Conservation (phyloP, 257 asterid species). For the Mitragyna speciosa region DNA sequence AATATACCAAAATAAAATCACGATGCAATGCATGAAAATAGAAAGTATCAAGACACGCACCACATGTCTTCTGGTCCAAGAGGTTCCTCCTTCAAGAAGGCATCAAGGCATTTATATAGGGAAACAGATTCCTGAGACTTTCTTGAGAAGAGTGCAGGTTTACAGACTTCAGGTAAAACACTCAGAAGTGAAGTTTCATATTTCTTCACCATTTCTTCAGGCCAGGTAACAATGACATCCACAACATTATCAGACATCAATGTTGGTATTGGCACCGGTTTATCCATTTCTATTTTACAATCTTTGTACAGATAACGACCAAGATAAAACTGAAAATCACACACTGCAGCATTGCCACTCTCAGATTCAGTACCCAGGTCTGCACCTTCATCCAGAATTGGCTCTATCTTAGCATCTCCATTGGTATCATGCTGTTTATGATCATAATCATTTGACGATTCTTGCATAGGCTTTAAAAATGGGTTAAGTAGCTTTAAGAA, state of each 20-base stretch:
- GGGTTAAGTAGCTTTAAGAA: slow-evolving; percentile 56
- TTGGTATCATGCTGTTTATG: slow-evolving; percentile 21
- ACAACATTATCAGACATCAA: slow-evolving; percentile 4
- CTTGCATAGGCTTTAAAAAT: slow-evolving; percentile 38
- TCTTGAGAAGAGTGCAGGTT: slow-evolving; percentile 22
- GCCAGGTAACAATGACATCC: slow-evolving; percentile 55
- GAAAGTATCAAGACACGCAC: slow-evolving; percentile 30
- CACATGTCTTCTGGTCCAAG: slow-evolving; percentile 83
- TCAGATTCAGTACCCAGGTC: slow-evolving; percentile 17
- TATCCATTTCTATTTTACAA: slow-evolving; percentile 46
- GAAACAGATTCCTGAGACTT: slow-evolving; percentile 47
- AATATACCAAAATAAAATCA: neutral
- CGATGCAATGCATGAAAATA: neutral
- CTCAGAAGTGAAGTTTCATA: slow-evolving; percentile 43
- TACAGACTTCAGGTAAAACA: slow-evolving; percentile 47
- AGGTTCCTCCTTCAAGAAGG: slow-evolving; percentile 74
- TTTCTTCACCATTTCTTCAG: slow-evolving; percentile 42
- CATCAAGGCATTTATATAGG: slow-evolving; percentile 58
- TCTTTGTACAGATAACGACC: neutral
- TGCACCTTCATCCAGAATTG: slow-evolving; percentile 27
- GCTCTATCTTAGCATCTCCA: slow-evolving; percentile 37
- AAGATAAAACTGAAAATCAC: slow-evolving; percentile 39
- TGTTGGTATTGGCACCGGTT: slow-evolving; percentile 35
- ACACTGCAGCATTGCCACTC: slow-evolving; percentile 21
- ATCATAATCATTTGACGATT: slow-evolving; percentile 28